Evolutionary conservation across 129 eudicot species (phyloP), one percentile per base, ranked within the genome.

Genomic region (Glebionis coronaria): DNA sequence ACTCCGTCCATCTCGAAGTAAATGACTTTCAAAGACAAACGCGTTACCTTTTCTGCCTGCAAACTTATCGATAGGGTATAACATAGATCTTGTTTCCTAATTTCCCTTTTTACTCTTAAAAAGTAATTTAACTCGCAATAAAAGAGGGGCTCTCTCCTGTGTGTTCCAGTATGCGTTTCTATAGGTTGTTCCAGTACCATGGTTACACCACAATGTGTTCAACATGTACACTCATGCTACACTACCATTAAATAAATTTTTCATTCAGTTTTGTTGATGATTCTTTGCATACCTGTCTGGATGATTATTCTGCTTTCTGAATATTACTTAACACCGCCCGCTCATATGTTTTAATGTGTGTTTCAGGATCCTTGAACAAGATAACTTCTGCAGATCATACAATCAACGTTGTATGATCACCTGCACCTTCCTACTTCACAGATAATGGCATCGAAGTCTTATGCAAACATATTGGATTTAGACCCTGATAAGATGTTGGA

Each of bases 361-460:
- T 59, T 69, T 51, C 60, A 67, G 74, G 67, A 62, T 44, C 61
- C 13, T 35, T 45, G 57, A 67, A 73, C 53, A 61, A 51, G 42
- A 27, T 25, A 12, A 44, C 49, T 60, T 27, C 14, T 9, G 8
- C 16, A 4, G 55, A 38, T 29, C 74, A 47, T 20, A 52, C 75
- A 13, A 53, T 61, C 70, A 65, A 50, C 44, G 23, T 65, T 76
- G 76, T 51, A 69, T 67, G 75, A 63, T 63, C 65, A 54, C 69
- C 65, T 44, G 61, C 44, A 20, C 50, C 27, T 13, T 27, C 51
- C 14, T 56, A 13, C 29, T 31, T 54, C 54, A 51, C 59, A 20
- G 21, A 40, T 53, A 9, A 87, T 90, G 97, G 82, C 88, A 53
- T 82, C 97, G 29, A 86, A 83, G 68, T 86, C 97, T 7, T 78